A percentile compares a stretch with the other conserved stretches of the same genome.
Evolutionary conservation across 768 basidiomycete species (phyloP).

Genomic region (Boletus rubroflammeus): DNA sequence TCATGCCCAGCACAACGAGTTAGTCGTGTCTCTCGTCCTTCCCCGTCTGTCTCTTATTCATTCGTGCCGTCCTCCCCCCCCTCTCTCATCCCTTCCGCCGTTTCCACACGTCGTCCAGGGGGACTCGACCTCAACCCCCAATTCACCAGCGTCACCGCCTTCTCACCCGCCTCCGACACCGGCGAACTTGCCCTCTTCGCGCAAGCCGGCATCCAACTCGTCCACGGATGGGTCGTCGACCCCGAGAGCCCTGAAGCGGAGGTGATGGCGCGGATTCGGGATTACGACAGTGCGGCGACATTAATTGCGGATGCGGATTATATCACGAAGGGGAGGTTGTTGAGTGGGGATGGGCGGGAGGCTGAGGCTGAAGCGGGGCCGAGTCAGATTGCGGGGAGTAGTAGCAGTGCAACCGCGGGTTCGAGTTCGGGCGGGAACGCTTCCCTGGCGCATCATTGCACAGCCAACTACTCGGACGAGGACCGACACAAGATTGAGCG

Average conservation of each 20-base stretch:
- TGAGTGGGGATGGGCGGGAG: slow-evolving; percentile 22
- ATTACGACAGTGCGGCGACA: slow-evolving; percentile 74
- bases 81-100: not conserved
- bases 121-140: slow-evolving; percentile 89
- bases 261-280: slow-evolving; percentile 49
- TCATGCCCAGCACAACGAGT: slow-evolving; percentile 69
- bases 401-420: not conserved
- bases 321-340: slow-evolving; percentile 58
- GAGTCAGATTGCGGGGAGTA: not conserved
- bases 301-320: slow-evolving; percentile 80
- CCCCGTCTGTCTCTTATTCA: not conserved
- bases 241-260: slow-evolving; percentile 51
- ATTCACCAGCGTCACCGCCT: slow-evolving; percentile 67
- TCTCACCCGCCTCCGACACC: slow-evolving; percentile 58
- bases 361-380: slow-evolving; percentile 12
- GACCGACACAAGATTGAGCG: slow-evolving; percentile 64
- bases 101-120: slow-evolving; percentile 37
- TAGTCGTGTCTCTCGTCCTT: slow-evolving; percentile 26
- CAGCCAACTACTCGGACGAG: slow-evolving; percentile 42
- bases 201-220: slow-evolving; percentile 74
- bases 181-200: slow-evolving; percentile 85
- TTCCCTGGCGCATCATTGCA: not conserved
- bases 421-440: slow-evolving; percentile 5
- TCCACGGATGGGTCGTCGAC: slow-evolving; percentile 74
- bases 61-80: not conserved